Evolutionary conservation across 768 basidiomycete genomes (phyloP), one percentile per base, ranked within the genome.

Genomic region (Gautieria morchelliformis): DNA sequence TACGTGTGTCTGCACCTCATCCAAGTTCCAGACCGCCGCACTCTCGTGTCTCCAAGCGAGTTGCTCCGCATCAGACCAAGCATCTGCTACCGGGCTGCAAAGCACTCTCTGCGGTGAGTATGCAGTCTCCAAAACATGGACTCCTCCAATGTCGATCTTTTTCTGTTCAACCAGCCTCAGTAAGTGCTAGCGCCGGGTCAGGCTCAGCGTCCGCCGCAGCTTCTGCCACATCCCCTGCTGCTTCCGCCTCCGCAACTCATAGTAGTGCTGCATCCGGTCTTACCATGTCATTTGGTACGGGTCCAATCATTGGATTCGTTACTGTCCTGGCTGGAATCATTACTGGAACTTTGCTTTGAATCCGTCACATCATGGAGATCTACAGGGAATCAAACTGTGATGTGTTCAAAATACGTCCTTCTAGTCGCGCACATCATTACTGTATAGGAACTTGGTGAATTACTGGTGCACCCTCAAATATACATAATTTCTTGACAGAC

Each of bases 1-100:
- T n/a, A 0, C 58, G 0, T 79, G 78, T 52, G 61, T 75, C n/a
- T 79, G 78, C 66, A 62, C 68, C 3, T 74, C 68, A 49, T 10
- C 52, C 0, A 44, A 59, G 3, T 78, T 75, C 75, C 75, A 77
- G 56, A 0, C 1, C 4, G 65, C 66, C 1, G 71, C 71, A 2
- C 7, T 1, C 0, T 1, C 32, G 4, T 79, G 78, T 62, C 65
- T 79, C 24, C 1, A 24, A 20, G 17, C 59, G 1, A 69, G 62
- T 44, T 79, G 78, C 58, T 63, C 71, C 0, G 0, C 66, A 0
- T 49, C 53, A 0, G 77, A 78, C 9, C 1, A 63, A 0, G 5
- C 52, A 0, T 17, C 68, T 1, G 78, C 76, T 0, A 1, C n/a
- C 9, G 53, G 53, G 11, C 66, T 75, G 30, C 69, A 77, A 57